Evolutionary conservation across 257 asterid species (phyloP), one percentile per base, ranked within the genome.

Genomic region (Salvia miltiorrhiza): DNA sequence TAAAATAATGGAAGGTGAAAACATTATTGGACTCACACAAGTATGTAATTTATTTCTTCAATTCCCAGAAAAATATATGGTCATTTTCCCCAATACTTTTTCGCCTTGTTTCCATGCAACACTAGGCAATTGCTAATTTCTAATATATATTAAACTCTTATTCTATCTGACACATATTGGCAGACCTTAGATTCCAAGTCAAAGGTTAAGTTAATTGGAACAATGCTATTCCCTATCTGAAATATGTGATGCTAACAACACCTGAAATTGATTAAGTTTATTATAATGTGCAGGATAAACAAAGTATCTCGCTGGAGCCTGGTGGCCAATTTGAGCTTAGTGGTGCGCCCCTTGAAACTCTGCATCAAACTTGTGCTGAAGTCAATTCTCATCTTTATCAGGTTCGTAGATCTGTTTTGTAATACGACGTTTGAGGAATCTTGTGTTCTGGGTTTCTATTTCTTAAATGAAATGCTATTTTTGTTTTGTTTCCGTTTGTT

Each of bases 311-410:
- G 7, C 70, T 93, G 78, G 97, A 93, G 83, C 97, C 99, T 48
- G 99, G 97, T 55, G 99, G 97, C 67, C 99, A 93, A 63, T 90
- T 93, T 79, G 99, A 93, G 84, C 96, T 93, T 21, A 93, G 99
- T 69, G 99, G 99, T 63, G 99, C 99, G 37, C 99, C 99, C 62
- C 81, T 93, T 77, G 96, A 90, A 82, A 93, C 97, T 43, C 82
- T 90, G 66, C 99, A 93, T 82, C 99, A 90, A 78, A 93, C 98
- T 65, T 93, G 97, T 66, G 99, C 99, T 48, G 99, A 93, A 83
- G 96, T 90, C 72, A 93, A 93, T 86, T 90, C 99, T 54, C 99
- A 93, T 81, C 97, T 93, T 78, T 93, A 90, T 84, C 97, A 93
- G 81, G 86, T 76, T 62, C 19, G 79, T 59, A 37, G 52, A 60